phyloP scores from a whole-genome alignment of 2,329 filamentous ascomycete genomes.

The Massarina eburnea region DNA sequence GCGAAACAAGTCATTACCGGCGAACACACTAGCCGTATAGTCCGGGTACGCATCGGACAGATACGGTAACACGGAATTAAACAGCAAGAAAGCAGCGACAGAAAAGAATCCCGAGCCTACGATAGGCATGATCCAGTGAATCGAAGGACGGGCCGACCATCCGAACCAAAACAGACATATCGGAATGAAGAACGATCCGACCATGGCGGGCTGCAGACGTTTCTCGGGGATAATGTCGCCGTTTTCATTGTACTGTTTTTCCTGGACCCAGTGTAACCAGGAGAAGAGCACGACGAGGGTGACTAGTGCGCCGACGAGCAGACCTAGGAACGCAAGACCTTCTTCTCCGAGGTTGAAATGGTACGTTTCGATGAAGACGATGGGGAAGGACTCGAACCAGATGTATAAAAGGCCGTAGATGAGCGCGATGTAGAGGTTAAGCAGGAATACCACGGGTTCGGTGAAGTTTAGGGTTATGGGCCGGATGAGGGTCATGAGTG shows the following conservation, averaged over 20 bases:
- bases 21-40: conserved; percentile 45
- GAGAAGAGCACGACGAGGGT: conserved; percentile 19
- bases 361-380: conserved; percentile 23
- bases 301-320: conserved; percentile 23
- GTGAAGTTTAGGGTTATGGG: neutral
- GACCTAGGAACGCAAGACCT: conserved; percentile 17
- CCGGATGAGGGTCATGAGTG: neutral
- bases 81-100: conserved; percentile 45
- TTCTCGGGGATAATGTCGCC: conserved; percentile 45
- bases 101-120: conserved; percentile 44
- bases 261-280: conserved; percentile 19
- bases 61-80: conserved; percentile 52
- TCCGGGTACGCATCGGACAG: conserved; percentile 46
- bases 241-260: conserved; percentile 39
- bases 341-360: conserved; percentile 22
- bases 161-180: conserved; percentile 50
- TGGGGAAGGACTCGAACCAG: conserved; percentile 27
- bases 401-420: conserved; percentile 28
- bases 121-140: conserved; percentile 47
- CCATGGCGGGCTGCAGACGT: conserved; percentile 38
- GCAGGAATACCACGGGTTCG: conserved; percentile 17
- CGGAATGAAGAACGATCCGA: conserved; percentile 43
- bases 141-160: conserved; percentile 32
- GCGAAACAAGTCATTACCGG: conserved; percentile 49
- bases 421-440: conserved; percentile 22